Base-by-base conservation (phyloP, 73 alveolate species). In the Paramecium sonneborni region DNA sequence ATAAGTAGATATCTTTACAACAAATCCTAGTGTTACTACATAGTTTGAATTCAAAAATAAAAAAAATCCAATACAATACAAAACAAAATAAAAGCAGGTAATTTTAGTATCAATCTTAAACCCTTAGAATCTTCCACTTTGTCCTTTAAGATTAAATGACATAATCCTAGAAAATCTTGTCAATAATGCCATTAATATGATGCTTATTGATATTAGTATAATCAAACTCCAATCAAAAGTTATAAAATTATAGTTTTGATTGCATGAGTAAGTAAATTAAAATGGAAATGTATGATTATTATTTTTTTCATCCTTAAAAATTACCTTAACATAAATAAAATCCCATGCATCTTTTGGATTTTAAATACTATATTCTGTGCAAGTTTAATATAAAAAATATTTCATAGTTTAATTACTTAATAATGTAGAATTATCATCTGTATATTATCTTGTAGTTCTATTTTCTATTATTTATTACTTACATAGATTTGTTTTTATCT, bases 201-300 rank as follows among this genome's bases (percentile, higher is more conserved):
- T 20, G 6, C 76, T 41, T 30, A 79, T 41, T 6, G 35, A 9
- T 10, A 79, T 79, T 18, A 79, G 41, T 20, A 79, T 46, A 3
- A 79, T 21, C 15, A 79, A 44, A 79, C 90, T 79, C 90, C 90
- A 79, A 79, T 79, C 90, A 79, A 79, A 79, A 39, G 69, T 39
- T 3, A 79, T 62, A 30, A 12, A 38, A 30, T 41, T 39, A 34
- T 79, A 79, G 14, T 38, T 18, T 24, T 39, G 14, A 79, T 43
- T 41, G 20, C 90, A 79, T 20, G 90, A 10, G 20, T 30, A 79
- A 18, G 41, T 23, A 44, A 43, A 79, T 12, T 44, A 32, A 79
- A 79, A 79, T 43, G 90, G 41, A 37, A 43, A 44, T 21, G 32
- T 46, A n/a, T 26, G 32, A 43, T 26, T 62, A 1, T 26, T 62